Base-by-base conservation (phyloP, 345 rosid species). In the Eucalyptus virginea region DNA sequence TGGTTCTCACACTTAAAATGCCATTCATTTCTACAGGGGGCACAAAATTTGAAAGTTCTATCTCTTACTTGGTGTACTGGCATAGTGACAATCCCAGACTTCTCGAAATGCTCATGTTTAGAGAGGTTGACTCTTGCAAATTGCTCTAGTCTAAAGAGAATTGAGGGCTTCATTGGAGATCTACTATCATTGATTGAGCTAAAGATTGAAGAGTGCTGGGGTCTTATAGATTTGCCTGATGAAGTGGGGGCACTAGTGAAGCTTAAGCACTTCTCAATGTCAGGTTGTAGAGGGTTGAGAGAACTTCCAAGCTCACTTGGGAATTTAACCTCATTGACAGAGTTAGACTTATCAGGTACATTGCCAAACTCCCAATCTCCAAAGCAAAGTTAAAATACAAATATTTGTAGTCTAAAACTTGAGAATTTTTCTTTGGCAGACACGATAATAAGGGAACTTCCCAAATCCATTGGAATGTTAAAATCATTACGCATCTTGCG, bases 101-200 rank as follows among this genome's bases (percentile, higher is more conserved):
- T 60, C 16, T 60, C 69, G 1, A 60, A 28, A 60, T 60, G 32
- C 32, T 28, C 1, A 4, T 1, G 8, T 28, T 58, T 60, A 60
- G 4, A 60, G 69, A 60, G 69, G 32, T 28, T 60, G 8, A 28
- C 69, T 28, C 69, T 60, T 28, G 8, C 3, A 5, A 0, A 6
- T 0, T 60, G 67, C 32, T 0, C 0, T 1, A 11, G 1, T 1
- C n/a, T 60, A 60, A 3, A 60, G 17, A 60, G 32, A 12, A 12
- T 60, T 5, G 32, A 28, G 1, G 3, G 67, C 4, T 60, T 28
- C 16, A 60, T 60, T 11, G 67, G 67, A 26, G 1, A 60, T 28
- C 32, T 60, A 60, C 8, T 1, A 1, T 26, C 67, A 2, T 60
- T 60, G n/a, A 26, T 60, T 60, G 24, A 60, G 16, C 3, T 60